phyloP scores from a whole-genome alignment of 2,329 filamentous ascomycete genomes.

The Trichophyton rubrum region DNA sequence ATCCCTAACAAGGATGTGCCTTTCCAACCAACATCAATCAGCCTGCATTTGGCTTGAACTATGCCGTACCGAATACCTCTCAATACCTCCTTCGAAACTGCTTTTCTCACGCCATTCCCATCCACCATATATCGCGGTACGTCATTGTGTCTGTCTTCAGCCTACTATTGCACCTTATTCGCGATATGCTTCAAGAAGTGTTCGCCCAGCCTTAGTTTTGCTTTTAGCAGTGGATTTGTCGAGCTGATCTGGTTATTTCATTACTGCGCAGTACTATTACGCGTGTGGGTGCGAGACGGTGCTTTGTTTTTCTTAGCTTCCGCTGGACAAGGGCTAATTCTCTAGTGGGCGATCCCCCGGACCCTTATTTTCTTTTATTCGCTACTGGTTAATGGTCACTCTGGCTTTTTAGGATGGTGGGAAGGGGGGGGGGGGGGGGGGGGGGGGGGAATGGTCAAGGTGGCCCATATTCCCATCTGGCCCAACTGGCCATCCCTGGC shows the following conservation, averaged over 20 bases:
- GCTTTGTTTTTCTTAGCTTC: slow-evolving; percentile 12
- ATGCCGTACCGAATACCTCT: not conserved
- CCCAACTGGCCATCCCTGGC: slow-evolving; percentile 2
- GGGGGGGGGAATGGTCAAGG: too few relatives aligned
- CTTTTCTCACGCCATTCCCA: not conserved
- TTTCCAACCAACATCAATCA: slow-evolving; percentile 1
- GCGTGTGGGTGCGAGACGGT: not conserved
- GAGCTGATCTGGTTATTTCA: not conserved
- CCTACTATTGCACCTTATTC: not conserved
- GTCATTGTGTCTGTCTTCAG: not conserved
- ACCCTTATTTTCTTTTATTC: slow-evolving; percentile 4
- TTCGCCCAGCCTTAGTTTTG: not conserved
- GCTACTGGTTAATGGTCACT: slow-evolving; percentile 1
- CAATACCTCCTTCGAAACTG: not conserved
- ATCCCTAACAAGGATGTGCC: not conserved
- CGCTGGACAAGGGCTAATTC: slow-evolving; percentile 11
- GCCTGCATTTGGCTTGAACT: slow-evolving; percentile 1
- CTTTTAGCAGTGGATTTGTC: not conserved
- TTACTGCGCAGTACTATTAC: not conserved
- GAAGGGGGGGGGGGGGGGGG: not conserved
- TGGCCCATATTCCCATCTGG: not conserved
- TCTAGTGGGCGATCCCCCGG: slow-evolving; percentile 10
- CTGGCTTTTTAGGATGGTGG: not conserved
- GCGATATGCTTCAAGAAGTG: not conserved
- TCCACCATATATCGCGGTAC: not conserved